Evolutionary conservation across 2,329 filamentous ascomycete species (phyloP).

Genomic region (Tolypocladium ovalisporum): DNA sequence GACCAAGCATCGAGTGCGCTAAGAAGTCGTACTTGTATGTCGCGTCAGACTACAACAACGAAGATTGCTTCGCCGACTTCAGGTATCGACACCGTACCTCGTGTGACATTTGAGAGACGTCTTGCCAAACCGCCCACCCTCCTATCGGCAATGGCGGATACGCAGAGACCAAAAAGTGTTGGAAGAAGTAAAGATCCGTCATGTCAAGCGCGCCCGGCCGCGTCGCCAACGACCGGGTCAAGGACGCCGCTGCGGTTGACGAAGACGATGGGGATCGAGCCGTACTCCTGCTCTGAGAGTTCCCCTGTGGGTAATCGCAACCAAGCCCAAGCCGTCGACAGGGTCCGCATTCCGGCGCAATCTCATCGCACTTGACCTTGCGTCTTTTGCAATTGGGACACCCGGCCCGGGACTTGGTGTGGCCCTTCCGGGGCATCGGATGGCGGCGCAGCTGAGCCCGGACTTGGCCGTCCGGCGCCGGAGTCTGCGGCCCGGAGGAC

Average conservation of each 20-base stretch:
- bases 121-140: conserved; percentile 23
- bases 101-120: conserved; percentile 25
- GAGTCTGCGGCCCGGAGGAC: background rate
- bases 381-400: conserved; percentile 21
- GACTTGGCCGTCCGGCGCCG: background rate
- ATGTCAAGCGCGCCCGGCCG: conserved; percentile 20
- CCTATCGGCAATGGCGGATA: conserved; percentile 27
- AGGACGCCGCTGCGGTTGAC: background rate
- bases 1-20: conserved; percentile 29
- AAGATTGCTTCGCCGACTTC: background rate
- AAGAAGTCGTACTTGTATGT: conserved; percentile 24
- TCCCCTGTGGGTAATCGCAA: conserved; percentile 18
- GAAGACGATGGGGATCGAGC: background rate
- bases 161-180: conserved; percentile 37
- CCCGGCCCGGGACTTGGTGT: conserved; percentile 22
- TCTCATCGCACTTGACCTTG: conserved; percentile 35
- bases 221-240: background rate
- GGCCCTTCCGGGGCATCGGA: conserved; percentile 22
- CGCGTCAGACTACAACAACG: background rate
- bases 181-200: conserved; percentile 39
- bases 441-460: conserved; percentile 8
- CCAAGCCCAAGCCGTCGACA: conserved; percentile 23
- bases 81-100: conserved; percentile 10
- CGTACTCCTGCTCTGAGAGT: no score
- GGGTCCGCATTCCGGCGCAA: conserved; percentile 20